Percentiles rank a stretch among this genome's conserved stretches.
phyloP scores from a whole-genome alignment of 2,329 filamentous ascomycete species.

The Acrodontium crateriforme region DNA sequence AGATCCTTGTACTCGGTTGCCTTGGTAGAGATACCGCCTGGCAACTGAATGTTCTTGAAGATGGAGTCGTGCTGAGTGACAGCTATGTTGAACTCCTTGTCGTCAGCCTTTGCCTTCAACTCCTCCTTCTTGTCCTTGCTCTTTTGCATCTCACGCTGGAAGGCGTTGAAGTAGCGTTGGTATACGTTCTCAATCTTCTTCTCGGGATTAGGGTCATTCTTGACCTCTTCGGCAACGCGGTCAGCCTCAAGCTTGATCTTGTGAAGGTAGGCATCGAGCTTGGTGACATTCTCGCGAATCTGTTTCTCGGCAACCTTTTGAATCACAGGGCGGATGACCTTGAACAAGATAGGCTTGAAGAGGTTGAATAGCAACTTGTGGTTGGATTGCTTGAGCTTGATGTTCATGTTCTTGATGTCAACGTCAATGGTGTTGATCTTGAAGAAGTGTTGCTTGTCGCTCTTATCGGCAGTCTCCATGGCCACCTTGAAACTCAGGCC shows the following conservation, averaged over 20 bases:
- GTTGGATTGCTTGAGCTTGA: constrained; percentile 88
- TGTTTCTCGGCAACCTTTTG: constrained; percentile 82
- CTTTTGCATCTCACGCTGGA: constrained; percentile 59
- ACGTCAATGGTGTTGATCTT: constrained; percentile 64
- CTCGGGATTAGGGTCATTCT: constrained; percentile 50
- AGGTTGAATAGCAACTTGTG: constrained; percentile 82
- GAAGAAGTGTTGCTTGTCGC: constrained; percentile 72
- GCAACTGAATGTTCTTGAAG: constrained; percentile 76
- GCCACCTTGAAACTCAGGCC: constrained; percentile 89
- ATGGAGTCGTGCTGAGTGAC: constrained; percentile 80
- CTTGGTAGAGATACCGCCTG: constrained; percentile 81
- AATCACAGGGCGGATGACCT: constrained; percentile 67
- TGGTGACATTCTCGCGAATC: constrained; percentile 68
- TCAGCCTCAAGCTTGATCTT: constrained; percentile 74
- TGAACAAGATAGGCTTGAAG: constrained; percentile 77
- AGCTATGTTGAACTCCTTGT: constrained; percentile 70
- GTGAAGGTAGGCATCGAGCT: constrained; percentile 59
- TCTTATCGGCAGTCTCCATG: constrained; percentile 64
- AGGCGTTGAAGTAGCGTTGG: constrained; percentile 63
- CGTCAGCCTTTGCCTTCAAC: constrained; percentile 32
- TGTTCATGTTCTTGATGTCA: constrained; percentile 27
- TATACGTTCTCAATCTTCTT: constrained; percentile 73
- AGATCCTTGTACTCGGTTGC: constrained; percentile 87
- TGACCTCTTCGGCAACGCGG: constrained; percentile 51
- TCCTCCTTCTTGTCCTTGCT: constrained; percentile 64